These are phyloP conservation scores for Lycium ferocissimum DNA, from an alignment of 257 asterid genomes.

Conservation along the genomic window DNA sequence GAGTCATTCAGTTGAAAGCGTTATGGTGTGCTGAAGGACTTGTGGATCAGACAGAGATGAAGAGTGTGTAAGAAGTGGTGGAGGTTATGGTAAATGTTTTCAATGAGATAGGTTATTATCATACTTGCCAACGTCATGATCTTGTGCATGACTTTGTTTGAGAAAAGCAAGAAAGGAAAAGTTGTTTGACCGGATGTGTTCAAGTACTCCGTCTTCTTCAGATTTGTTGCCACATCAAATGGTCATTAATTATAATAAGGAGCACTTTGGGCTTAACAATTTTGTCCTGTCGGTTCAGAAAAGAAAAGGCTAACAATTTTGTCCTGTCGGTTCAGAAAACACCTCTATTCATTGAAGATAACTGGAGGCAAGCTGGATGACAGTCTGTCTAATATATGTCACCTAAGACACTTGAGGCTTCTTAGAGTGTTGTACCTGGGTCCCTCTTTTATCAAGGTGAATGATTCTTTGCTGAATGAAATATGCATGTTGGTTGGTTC, in stretches of 20 bases:
- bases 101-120: constrained; percentile 31
- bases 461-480: constrained; percentile 27
- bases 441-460: neutral
- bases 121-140: constrained; percentile 35
- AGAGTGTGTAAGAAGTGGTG: constrained; percentile 21
- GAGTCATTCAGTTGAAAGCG: too few species aligned
- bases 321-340: neutral
- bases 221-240: neutral
- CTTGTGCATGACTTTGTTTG: constrained; percentile 36
- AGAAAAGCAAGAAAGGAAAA: constrained; percentile 34
- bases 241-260: rapidly evolving
- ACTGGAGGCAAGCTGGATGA: neutral
- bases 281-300: too few species aligned
- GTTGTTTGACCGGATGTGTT: neutral
- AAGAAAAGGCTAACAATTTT: too few species aligned
- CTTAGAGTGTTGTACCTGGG: constrained; percentile 33
- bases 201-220: neutral
- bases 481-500: neutral
- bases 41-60: constrained; percentile 8
- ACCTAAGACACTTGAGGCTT: constrained; percentile 30
- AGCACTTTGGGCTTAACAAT: neutral
- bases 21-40: constrained; percentile 47
- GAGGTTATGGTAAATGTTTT: constrained; percentile 33
- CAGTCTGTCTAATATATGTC: neutral
- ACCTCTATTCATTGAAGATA: neutral